Conservation (phyloP, 441 rosid species). For the Mallotus repandus region DNA sequence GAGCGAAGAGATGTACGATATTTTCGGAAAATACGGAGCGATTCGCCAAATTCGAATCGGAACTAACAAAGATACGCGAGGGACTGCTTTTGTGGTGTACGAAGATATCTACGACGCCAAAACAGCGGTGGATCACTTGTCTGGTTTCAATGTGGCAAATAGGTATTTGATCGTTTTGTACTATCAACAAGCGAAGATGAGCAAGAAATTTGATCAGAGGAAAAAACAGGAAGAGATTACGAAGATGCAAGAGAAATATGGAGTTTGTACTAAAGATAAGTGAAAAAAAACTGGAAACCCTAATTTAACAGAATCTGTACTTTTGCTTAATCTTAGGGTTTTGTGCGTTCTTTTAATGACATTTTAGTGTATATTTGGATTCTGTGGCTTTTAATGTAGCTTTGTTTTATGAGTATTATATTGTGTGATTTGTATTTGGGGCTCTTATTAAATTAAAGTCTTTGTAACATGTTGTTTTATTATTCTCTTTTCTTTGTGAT, state of each 20-base stretch:
- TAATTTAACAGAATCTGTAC: neutral
- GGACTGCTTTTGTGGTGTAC: conserved; percentile 89
- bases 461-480: neutral
- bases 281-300: conserved; percentile 17
- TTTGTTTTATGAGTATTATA: too few species aligned
- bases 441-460: neutral
- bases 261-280: conserved; percentile 91
- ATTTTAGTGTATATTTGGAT: neutral
- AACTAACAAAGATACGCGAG: conserved; percentile 81
- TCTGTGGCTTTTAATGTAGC: neutral
- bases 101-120: conserved; percentile 97
- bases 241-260: conserved; percentile 94
- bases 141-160: conserved; percentile 96
- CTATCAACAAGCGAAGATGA: conserved; percentile 96
- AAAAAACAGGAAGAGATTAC: conserved; percentile 91
- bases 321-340: neutral
- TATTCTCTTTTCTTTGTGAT: too few species aligned
- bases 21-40: conserved; percentile 93
- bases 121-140: conserved; percentile 94
- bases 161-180: conserved; percentile 83
- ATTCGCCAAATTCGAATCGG: conserved; percentile 95
- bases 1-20: conserved; percentile 99
- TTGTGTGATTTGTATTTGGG: too few species aligned
- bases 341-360: neutral
- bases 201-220: conserved; percentile 94